Evolutionary conservation across 2,329 filamentous ascomycete species (phyloP).

Genomic region (Fusarium mundagurra): DNA sequence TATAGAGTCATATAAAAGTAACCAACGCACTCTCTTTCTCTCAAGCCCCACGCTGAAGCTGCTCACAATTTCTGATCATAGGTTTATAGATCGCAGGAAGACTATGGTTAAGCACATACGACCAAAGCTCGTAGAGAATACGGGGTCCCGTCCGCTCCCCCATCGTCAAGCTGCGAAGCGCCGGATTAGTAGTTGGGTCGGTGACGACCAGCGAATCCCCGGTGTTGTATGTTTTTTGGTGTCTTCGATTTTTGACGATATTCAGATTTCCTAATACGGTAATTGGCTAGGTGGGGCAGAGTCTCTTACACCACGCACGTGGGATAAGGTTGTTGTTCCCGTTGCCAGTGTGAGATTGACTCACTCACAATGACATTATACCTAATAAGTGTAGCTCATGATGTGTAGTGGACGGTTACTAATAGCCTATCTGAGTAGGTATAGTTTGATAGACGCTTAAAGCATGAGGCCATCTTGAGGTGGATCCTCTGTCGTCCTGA

Average conservation of each 20-base stretch:
- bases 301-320: neutral
- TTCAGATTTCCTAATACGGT: neutral
- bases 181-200: constrained; percentile 21
- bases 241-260: neutral
- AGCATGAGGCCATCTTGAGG: neutral
- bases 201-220: constrained; percentile 21
- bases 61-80: neutral
- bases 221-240: constrained; percentile 22
- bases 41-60: neutral
- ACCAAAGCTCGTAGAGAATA: constrained; percentile 16
- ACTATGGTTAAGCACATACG: neutral
- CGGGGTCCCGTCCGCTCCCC: constrained; percentile 1
- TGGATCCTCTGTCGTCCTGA: neutral
- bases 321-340: neutral
- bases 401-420: neutral
- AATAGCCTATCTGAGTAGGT: neutral
- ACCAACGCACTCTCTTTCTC: neutral
- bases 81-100: neutral
- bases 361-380: neutral
- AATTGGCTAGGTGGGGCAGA: neutral
- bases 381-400: neutral
- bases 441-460: neutral
- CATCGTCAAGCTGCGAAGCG: constrained; percentile 13
- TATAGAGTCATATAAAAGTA: neutral
- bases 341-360: neutral